Percentiles rank a stretch among this genome's conserved stretches.
Evolutionary conservation across 2,329 filamentous ascomycete genomes (phyloP).

Genomic region (Calonectria fujianensis): DNA sequence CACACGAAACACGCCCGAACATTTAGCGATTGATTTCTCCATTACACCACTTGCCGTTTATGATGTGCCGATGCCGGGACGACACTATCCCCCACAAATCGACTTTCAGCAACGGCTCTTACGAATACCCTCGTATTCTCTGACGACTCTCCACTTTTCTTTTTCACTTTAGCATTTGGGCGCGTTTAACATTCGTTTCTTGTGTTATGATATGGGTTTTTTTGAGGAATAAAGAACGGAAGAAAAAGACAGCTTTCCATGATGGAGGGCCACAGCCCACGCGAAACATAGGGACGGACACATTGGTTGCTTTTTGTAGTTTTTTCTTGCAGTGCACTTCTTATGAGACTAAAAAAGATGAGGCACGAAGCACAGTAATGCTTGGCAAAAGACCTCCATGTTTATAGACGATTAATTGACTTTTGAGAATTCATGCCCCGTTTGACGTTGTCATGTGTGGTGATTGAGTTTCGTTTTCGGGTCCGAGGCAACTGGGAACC

Average conservation of each 20-base stretch:
- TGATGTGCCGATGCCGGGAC: background rate
- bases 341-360: conserved; percentile 38
- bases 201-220: conserved; percentile 41
- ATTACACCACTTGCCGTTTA: background rate
- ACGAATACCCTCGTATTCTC: conserved; percentile 39
- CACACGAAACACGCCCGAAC: conserved; percentile 41
- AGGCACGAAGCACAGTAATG: conserved; percentile 28
- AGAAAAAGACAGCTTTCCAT: conserved; percentile 38
- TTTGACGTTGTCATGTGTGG: background rate
- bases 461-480: background rate
- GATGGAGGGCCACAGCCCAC: conserved; percentile 39
- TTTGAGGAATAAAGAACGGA: conserved; percentile 31
- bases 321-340: conserved; percentile 36
- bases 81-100: background rate
- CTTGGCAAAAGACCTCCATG: conserved; percentile 7
- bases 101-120: conserved; percentile 39
- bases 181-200: conserved; percentile 42
- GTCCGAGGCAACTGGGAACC: background rate
- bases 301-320: conserved; percentile 29
- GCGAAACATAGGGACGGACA: conserved; percentile 31
- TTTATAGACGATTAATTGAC: conserved; percentile 34
- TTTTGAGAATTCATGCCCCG: background rate
- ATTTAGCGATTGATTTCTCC: conserved; percentile 37
- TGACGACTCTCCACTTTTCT: conserved; percentile 43
- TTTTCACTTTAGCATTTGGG: conserved; percentile 21